Conservation (phyloP, 768 basidiomycete genomes). For the Boletus coccyginus region DNA sequence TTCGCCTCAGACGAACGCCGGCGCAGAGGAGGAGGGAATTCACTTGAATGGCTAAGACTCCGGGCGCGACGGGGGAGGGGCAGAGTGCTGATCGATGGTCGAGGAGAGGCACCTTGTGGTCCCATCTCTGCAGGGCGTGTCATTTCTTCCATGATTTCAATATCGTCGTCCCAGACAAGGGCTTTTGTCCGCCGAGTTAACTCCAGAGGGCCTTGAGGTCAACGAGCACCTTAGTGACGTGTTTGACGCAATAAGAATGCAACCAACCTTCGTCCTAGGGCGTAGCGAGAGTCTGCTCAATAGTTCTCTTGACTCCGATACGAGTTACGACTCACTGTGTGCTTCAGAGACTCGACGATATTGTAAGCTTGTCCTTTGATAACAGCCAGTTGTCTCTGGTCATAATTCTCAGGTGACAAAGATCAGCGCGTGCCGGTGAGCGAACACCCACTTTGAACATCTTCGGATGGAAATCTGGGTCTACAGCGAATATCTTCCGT, state of each 20-base stretch:
- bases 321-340: constrained; percentile 50
- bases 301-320: not conserved
- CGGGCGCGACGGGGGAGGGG: constrained; percentile 54
- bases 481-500: constrained; percentile 72
- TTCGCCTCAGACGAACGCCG: constrained; percentile 60
- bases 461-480: constrained; percentile 85
- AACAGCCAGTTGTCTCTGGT: constrained; percentile 81
- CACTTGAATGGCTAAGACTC: constrained; percentile 56
- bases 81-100: constrained; percentile 58
- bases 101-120: constrained; percentile 49
- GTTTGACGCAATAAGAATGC: not conserved
- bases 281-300: constrained; percentile 5
- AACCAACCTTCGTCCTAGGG: constrained; percentile 68
- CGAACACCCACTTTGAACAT: constrained; percentile 68
- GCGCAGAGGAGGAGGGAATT: constrained; percentile 73
- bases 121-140: constrained; percentile 30
- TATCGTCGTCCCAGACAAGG: constrained; percentile 82
- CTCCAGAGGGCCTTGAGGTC: constrained; percentile 73
- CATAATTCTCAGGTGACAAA: constrained; percentile 2
- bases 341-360: constrained; percentile 79
- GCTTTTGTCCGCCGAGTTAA: constrained; percentile 80
- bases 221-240: constrained; percentile 4
- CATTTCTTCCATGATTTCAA: constrained; percentile 64
- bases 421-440: not conserved
- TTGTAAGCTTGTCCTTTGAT: constrained; percentile 94